Evolutionary conservation across 768 basidiomycete genomes (phyloP).

Genomic region (Serpula lacrymans): DNA sequence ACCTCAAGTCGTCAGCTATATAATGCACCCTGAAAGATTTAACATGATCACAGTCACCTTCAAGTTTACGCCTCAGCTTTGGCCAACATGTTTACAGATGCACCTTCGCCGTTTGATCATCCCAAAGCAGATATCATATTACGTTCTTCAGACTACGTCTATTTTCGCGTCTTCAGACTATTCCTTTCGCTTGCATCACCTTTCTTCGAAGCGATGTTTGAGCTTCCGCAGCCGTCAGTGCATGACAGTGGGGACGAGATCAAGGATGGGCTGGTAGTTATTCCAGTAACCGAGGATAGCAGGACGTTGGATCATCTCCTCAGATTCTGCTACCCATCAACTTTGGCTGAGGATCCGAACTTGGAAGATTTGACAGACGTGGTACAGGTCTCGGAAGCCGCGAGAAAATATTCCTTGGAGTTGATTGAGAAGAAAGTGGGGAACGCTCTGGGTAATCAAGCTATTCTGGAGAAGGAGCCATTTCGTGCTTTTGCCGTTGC

Average conservation of each 20-base stretch:
- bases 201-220: constrained; percentile 47
- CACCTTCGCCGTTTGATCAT: constrained; percentile 11
- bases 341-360: constrained; percentile 14
- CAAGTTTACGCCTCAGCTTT: too few relatives aligned
- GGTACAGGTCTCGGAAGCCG: constrained; percentile 9
- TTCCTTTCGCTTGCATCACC: constrained; percentile 47
- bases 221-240: constrained; percentile 39
- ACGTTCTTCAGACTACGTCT: constrained; percentile 6
- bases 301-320: constrained; percentile 23
- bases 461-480: constrained; percentile 16
- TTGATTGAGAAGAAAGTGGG: constrained; percentile 13
- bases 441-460: constrained; percentile 16
- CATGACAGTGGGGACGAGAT: constrained; percentile 9
- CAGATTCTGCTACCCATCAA: constrained; percentile 25
- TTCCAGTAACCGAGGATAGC: constrained; percentile 15
- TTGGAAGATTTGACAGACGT: constrained; percentile 10
- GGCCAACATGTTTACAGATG: too few relatives aligned
- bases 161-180: constrained; percentile 14
- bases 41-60: too few relatives aligned
- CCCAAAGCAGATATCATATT: constrained; percentile 12
- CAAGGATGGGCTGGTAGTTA: constrained; percentile 12
- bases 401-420: constrained; percentile 14
- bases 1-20: too few relatives aligned
- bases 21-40: too few relatives aligned
- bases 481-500: constrained; percentile 31